Percentiles rank a stretch among this genome's conserved stretches.
Conservation (phyloP, 306 rosid species). For the Morella rubra region DNA sequence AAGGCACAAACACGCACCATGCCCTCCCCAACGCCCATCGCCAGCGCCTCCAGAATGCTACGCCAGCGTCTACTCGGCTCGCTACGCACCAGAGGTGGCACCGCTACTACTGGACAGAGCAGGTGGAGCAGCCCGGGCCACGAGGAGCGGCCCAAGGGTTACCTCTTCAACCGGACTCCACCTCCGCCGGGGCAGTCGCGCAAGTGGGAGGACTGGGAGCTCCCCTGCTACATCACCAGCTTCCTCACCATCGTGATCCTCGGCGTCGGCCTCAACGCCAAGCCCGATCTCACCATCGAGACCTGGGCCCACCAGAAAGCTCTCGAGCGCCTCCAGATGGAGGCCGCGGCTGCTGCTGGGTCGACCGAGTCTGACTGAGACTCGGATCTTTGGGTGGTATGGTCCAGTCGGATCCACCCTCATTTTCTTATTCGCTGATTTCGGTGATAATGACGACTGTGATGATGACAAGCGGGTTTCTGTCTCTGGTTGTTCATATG, state of each 20-base stretch:
- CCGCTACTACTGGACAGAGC: constrained; percentile 49
- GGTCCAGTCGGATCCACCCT: constrained; percentile 27
- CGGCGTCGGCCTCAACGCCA: constrained; percentile 97
- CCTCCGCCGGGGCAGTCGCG: constrained; percentile 75
- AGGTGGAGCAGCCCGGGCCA: constrained; percentile 86
- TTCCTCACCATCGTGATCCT: constrained; percentile 96
- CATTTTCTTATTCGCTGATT: constrained; percentile 1
- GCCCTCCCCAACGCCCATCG: constrained; percentile 50
- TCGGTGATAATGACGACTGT: constrained; percentile 15
- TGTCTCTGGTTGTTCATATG: constrained; percentile 31
- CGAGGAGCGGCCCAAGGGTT: constrained; percentile 83
- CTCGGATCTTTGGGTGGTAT: constrained; percentile 17
- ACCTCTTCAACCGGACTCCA: constrained; percentile 77
- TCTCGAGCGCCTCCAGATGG: constrained; percentile 85
- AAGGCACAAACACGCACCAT: constrained; percentile 4
- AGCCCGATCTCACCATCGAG: constrained; percentile 97
- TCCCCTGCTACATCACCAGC: constrained; percentile 96
- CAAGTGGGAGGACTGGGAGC: constrained; percentile 99
- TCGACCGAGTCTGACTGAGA: constrained; percentile 50
- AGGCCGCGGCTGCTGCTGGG: constrained; percentile 40
- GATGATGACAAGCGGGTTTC: neutral
- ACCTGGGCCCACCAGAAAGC: constrained; percentile 99
- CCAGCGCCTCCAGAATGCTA: constrained; percentile 61
- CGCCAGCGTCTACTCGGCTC: constrained; percentile 66
- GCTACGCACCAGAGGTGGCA: constrained; percentile 73